A percentile compares a stretch with the other conserved stretches of the same genome.
Evolutionary conservation across 805 yeast genomes (phyloP).

Genomic region (Lipomyces sp.): DNA sequence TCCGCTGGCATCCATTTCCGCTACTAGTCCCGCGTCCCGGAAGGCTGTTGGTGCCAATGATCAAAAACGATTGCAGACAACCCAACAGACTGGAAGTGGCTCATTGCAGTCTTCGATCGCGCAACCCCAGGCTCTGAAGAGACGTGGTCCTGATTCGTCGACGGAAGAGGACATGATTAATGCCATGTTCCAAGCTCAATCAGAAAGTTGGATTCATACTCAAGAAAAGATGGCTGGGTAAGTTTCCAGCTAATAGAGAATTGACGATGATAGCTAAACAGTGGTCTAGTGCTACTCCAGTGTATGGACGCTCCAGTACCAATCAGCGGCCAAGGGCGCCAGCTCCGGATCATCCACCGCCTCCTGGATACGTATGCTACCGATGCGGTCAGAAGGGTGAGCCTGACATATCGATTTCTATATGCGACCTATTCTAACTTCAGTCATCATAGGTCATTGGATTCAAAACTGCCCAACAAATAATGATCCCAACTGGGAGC

Average conservation of each 20-base stretch:
- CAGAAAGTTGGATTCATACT: constrained; percentile 92
- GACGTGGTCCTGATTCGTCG: constrained; percentile 13
- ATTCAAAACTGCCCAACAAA: constrained; percentile 94
- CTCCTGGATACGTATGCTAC: constrained; percentile 95
- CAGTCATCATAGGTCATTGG: constrained; percentile 67
- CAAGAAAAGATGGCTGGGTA: constrained; percentile 79
- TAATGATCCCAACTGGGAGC: constrained; percentile 91
- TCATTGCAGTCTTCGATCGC: background rate
- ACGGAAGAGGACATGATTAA: constrained; percentile 85
- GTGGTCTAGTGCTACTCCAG: constrained; percentile 68
- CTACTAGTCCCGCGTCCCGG: background rate
- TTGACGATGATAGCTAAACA: background rate
- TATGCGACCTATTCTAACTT: background rate
- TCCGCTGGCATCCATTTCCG: constrained; percentile 37
- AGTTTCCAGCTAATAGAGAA: constrained; percentile 2
- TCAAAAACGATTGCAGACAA: background rate
- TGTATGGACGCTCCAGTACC: constrained; percentile 50
- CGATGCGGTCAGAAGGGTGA: constrained; percentile 85
- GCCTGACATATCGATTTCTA: background rate
- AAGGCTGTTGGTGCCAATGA: background rate
- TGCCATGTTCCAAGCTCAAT: constrained; percentile 90
- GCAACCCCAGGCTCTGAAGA: background rate
- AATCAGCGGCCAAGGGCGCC: constrained; percentile 33
- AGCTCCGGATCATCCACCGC: constrained; percentile 74
- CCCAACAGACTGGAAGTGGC: background rate